Percentiles rank a stretch among this genome's conserved stretches.
These are phyloP conservation scores for Penicillium sp. DNA, from an alignment of 2,329 filamentous ascomycete genomes.

Conservation along the genomic window DNA sequence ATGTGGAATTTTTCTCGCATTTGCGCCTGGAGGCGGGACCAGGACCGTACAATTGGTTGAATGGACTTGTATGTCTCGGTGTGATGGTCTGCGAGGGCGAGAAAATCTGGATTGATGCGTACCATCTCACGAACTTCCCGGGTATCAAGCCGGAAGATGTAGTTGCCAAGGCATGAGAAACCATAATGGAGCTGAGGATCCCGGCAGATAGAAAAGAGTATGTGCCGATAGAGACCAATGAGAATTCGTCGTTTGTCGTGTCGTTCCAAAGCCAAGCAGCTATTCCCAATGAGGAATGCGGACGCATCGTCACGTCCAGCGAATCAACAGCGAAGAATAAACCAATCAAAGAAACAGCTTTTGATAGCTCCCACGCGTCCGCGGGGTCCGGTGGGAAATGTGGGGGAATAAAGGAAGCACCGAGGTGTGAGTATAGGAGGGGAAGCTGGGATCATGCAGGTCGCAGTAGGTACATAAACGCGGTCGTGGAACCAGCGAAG, in stretches of 20 bases:
- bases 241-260: background rate
- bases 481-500: background rate
- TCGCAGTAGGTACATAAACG: background rate
- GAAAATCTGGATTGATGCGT: constrained; percentile 35
- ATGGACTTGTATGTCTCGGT: constrained; percentile 35
- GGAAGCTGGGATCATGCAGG: background rate
- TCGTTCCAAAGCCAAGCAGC: background rate
- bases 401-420: background rate
- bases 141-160: constrained; percentile 31
- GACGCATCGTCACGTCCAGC: constrained; percentile 17
- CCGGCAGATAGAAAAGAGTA: background rate
- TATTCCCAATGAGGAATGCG: constrained; percentile 26
- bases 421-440: background rate
- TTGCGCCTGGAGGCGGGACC: constrained; percentile 31
- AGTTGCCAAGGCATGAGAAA: constrained; percentile 15
- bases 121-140: constrained; percentile 34
- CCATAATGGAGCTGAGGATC: background rate
- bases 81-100: constrained; percentile 33
- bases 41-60: constrained; percentile 35
- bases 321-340: background rate
- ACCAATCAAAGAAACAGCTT: background rate
- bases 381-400: background rate
- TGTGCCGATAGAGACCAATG: background rate
- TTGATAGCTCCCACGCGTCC: background rate
- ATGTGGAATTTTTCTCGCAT: constrained; percentile 38